Base-by-base conservation (phyloP, 805 yeast genomes). In the Torulaspora delbrueckii region DNA sequence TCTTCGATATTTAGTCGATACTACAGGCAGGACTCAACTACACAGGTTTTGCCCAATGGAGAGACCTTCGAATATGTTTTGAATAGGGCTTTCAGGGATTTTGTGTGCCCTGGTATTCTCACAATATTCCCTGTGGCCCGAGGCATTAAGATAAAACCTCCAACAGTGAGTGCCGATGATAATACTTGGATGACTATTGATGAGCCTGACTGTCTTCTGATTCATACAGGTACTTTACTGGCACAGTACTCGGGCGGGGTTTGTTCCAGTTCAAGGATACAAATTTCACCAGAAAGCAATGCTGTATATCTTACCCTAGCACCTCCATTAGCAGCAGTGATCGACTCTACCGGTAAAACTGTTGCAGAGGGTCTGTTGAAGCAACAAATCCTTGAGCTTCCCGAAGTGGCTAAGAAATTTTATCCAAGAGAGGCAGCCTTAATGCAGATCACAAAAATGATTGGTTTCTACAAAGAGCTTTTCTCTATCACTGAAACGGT, bases 201-300 rank as follows among this genome's bases (percentile, higher is more conserved):
- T 35, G 59, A 57, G 31, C 59, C 60, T 7, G 57, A 59, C 35
- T 61, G 66, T 47, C 46, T 64, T 1, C 38, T 64, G 38, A 26
- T 64, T 5, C 67, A 63, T 37, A 57, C 63, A 4, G 67, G 67
- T 1, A 32, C 44, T 9, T 14, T 56, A 2, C 40, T 62, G 37
- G 49, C 58, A 2, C 45, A 38, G 1, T 44, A 47, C 35, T 58
- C 66, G 1, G 42, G 47, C 13, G 63, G 61, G 1, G 24, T 46
- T 27, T 60, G 59, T 39, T 42, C 55, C 1, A 56, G 60, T 5
- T 53, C 64, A 0, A 58, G 60, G 1, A 37, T 63, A 13, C 46
- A 55, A 34, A 24, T 62, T 8, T 52, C 58, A 12, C 52, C 54
- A 2, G 46, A 44, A 10, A 37, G 43, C n/a, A 54, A 53, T 35